Base-by-base conservation (phyloP, 2,329 filamentous ascomycete species). In the Mycocentrospora acerina region DNA sequence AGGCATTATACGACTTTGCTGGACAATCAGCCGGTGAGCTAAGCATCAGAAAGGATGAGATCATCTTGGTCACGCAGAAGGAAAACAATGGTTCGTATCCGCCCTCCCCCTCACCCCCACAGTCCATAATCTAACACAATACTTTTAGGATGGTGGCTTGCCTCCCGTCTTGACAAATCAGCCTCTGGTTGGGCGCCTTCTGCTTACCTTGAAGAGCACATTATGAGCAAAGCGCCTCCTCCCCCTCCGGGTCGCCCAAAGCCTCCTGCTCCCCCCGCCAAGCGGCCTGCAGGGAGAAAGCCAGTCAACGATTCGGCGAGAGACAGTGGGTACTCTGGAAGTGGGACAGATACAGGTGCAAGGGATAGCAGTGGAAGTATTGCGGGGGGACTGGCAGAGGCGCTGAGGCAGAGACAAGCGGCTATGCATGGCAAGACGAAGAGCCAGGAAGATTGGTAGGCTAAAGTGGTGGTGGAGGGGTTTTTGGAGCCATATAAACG, bases 161-260 rank as follows among this genome's bases (percentile, higher is more conserved):
- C 85, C 48, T 91, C 89, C 73, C 87, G 85, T 46, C 70, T 72
- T 32, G 72, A 81, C 57, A 75, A 75, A 31, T 75, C 77, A 52
- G 80, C 81, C n/a, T 88, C 93, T 68, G 93, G 90, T 35, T 98
- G 93, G 93, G 82, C 93, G 3, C 93, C 93, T 0, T 87, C 90
- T 14, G 89, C 91, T 14, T 98, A 98, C 60, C 85, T 98, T 7
- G 86, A 97, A 69, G 90, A 96, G 69, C 79, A 86, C 62, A 78
- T 77, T 15, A 56, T 64, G 32, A 67, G 67, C 16, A 72, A 80
- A 10, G 73, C 83, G 8, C 79, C 81, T 4, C 77, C 81, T 12
- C 70, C 73, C 2, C 66, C 70, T 11, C 74, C 75, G 4, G 67
- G 69, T 32, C 90, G 90, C 67, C 81, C 86, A 0, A 79, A 81